Evolutionary conservation across 768 basidiomycete genomes (phyloP).

Genomic region (Boletus patriciae): DNA sequence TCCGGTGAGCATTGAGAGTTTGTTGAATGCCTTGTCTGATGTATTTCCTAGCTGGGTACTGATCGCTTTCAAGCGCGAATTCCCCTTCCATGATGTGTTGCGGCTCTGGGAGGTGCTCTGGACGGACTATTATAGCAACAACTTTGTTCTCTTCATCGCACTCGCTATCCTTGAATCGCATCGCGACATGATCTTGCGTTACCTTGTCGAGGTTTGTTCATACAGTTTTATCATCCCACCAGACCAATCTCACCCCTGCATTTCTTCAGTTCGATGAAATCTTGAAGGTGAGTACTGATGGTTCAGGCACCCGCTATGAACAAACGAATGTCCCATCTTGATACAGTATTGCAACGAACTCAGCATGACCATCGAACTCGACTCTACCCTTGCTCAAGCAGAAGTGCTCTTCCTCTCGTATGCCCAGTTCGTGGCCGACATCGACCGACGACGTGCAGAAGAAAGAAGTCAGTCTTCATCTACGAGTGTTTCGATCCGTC

Average conservation of each 20-base stretch:
- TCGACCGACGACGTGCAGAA: conserved; percentile 78
- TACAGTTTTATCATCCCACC: background rate
- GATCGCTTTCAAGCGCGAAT: conserved; percentile 96
- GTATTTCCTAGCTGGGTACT: conserved; percentile 68
- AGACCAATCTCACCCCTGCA: conserved; percentile 3
- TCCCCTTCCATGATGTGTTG: conserved; percentile 87
- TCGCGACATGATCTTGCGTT: conserved; percentile 91
- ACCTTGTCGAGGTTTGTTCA: conserved; percentile 80
- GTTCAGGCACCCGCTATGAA: background rate
- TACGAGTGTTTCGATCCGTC: conserved; percentile 35
- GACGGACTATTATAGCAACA: conserved; percentile 86
- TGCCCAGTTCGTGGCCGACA: conserved; percentile 81
- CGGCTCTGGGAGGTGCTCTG: conserved; percentile 92
- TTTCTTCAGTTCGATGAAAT: conserved; percentile 59
- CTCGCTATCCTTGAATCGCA: conserved; percentile 94
- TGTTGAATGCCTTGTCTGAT: background rate
- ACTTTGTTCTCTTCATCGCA: conserved; percentile 92
- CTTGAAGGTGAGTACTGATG: conserved; percentile 24
- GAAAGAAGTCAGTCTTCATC: conserved; percentile 30
- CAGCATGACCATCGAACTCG: conserved; percentile 96
- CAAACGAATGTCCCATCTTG: conserved; percentile 5
- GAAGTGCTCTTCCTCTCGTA: conserved; percentile 96
- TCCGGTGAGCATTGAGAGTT: conserved; percentile 60
- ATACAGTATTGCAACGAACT: conserved; percentile 87
- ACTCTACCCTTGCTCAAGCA: conserved; percentile 91